Base-by-base conservation (phyloP, 768 basidiomycete genomes). In the Boletellus emodensis region DNA sequence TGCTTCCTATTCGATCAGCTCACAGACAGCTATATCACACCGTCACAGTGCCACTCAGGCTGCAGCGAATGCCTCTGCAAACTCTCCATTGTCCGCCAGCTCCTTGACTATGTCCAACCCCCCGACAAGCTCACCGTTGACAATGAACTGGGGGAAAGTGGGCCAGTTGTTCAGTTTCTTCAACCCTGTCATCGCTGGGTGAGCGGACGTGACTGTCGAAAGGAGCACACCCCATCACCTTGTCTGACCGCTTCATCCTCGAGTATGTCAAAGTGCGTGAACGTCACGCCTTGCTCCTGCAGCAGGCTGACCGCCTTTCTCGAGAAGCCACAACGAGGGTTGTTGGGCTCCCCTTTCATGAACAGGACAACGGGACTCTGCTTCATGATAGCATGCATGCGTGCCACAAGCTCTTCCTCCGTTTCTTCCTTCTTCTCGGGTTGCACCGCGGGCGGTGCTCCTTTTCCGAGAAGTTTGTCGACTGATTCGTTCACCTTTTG, bases 91-190 rank as follows among this genome's bases (percentile, higher is more conserved):
- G 30, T 85, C 80, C 13, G 79, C 80, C 88, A 94, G 88, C 72
- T 97, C 95, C 66, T 83, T 80, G 20, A 94, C 80, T 45, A 98
- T 85, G 64, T 99, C 95, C 45, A 98, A 70, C 4, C 95, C 95
- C n/a, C 95, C 95, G 14, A 96, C 84, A 15, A 99, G 77, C 66
- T 97, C 92, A 6, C 96, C 94, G 3, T 90, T 82, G 44, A 93
- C 75, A 56, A 94, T 87, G 18, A 95, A 74, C 63, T 92, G 90
- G 3, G 90, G 89, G 72, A 80, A 91, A 4, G 89, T 95, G 0
- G 92, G 92, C 92, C 92, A 94, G 53, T 93, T 79, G 62, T 94
- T 94, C 53, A 91, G 62, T 54, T 75, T 79, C 71, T 85, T 85
- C 46, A 85, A 77, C 63, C 80, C 92, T 82, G 54, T 30, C 41